Evolutionary conservation across 768 basidiomycete species (phyloP), one percentile per base, ranked within the genome.

Genomic region (Boletus huronensis): DNA sequence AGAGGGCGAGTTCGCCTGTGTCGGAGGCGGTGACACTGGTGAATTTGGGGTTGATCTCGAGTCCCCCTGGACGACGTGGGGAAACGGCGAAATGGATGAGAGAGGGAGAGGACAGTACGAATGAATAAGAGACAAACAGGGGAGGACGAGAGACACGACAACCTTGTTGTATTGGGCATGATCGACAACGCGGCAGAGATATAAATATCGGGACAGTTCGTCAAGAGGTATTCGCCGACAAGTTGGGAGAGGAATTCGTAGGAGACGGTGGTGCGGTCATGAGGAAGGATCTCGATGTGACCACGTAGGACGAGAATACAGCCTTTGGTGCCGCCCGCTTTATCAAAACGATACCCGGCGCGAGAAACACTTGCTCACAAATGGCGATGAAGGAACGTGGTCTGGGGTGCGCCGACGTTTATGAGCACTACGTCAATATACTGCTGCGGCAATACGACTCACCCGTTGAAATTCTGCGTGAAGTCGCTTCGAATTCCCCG

Each of bases 331-430:
- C n/a, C n/a, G n/a, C n/a, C n/a, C n/a, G n/a, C n/a, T n/a, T 28
- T 6, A 19, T 28, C 3, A 19, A 43, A 6, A 21, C 13, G 32
- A 23, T 17, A 38, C 10, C 26, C 5, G 8, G 10, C 11, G 28
- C 10, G 32, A 4, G 31, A 35, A 65, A 25, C 9, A 19, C 0
- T n/a, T 26, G 25, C 44, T 61, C 64, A 90, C 90, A 93, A 54
- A 93, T 88, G 26, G 92, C 93, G 62, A 95, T 91, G 59, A 95
- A 89, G 0, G 90, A 93, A 65, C 93, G 95, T 9, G 93, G 92
- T 9, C 93, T 94, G 7, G 34, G 8, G n/a, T 7, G 17, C 38
- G 19, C 14, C 3, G 16, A 46, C 11, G 35, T 42, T 13, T 10
- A 42, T 42, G 42, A 46, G 10, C 10, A 7, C 17, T 4, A 26